Evolutionary conservation across 208 protist species (phyloP).

Genomic region (Novymonas esmeraldas): DNA sequence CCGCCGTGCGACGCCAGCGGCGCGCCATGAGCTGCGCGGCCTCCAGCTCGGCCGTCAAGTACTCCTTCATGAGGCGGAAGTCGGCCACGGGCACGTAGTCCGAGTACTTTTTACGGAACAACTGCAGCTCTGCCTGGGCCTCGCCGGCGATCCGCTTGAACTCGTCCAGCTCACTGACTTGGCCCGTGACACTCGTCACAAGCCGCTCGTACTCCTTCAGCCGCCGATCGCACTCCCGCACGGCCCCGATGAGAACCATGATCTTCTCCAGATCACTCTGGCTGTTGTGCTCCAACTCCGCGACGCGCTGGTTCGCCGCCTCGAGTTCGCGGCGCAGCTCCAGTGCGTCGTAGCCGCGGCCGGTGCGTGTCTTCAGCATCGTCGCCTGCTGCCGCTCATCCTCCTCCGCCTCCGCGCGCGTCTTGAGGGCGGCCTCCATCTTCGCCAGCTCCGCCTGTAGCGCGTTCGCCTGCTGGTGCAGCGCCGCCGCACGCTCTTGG

Average conservation of each 20-base stretch:
- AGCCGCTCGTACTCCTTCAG: slow-evolving; percentile 67
- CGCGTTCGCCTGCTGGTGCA: slow-evolving; percentile 41
- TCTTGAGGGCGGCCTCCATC: slow-evolving; percentile 36
- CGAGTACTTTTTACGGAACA: slow-evolving; percentile 68
- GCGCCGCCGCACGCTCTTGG: slow-evolving; percentile 21
- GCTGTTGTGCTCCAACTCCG: slow-evolving; percentile 53
- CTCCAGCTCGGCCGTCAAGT: slow-evolving; percentile 63
- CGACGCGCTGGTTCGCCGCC: slow-evolving; percentile 37
- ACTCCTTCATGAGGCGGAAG: slow-evolving; percentile 73
- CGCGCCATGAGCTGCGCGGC: slow-evolving; percentile 44
- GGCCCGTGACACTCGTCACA: slow-evolving; percentile 36
- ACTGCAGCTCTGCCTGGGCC: slow-evolving; percentile 71
- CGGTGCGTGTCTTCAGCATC: slow-evolving; percentile 5
- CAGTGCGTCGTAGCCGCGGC: slow-evolving; percentile 19
- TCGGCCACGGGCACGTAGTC: slow-evolving; percentile 67
- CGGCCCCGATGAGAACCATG: slow-evolving; percentile 71
- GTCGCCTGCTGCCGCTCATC: slow-evolving; percentile 8
- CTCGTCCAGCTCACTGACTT: slow-evolving; percentile 76
- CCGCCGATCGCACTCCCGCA: slow-evolving; percentile 77
- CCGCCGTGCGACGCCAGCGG: slow-evolving; percentile 74
- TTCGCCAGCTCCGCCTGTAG: slow-evolving; percentile 41
- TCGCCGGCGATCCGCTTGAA: slow-evolving; percentile 81
- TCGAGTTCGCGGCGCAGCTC: slow-evolving; percentile 43
- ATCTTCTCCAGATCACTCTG: slow-evolving; percentile 78
- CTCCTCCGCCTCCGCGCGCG: slow-evolving; percentile 26